These are phyloP conservation scores for Phytophthora melonis DNA, from an alignment of 352 stramenopile species.

Conservation along the genomic window DNA sequence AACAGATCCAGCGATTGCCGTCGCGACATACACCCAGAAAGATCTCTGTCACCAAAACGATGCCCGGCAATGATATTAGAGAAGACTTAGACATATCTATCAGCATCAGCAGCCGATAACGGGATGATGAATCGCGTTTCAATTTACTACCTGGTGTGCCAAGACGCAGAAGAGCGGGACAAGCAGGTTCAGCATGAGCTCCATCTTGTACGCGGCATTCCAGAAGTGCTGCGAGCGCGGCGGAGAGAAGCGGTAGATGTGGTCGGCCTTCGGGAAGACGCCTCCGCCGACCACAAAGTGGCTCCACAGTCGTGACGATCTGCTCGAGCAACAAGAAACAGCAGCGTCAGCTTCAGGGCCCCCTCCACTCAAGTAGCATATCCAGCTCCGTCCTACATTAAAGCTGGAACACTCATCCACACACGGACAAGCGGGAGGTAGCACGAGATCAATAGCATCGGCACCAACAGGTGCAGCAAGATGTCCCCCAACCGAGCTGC, in stretches of 20 bases:
- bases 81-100: conserved; percentile 14
- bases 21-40: conserved; percentile 82
- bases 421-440: conserved; percentile 79
- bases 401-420: conserved; percentile 82
- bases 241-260: conserved; percentile 82
- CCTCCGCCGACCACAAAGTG: conserved; percentile 76
- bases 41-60: conserved; percentile 52
- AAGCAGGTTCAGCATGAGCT: conserved; percentile 79
- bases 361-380: not conserved
- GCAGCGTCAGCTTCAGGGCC: conserved; percentile 5
- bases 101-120: not conserved
- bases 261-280: conserved; percentile 77
- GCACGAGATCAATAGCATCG: conserved; percentile 79
- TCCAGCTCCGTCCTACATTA: conserved; percentile 56
- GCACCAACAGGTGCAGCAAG: conserved; percentile 72
- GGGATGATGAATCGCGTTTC: conserved; percentile 11
- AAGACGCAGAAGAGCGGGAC: conserved; percentile 84
- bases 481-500: conserved; percentile 68
- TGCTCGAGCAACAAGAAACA: conserved; percentile 28
- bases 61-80: conserved; percentile 24
- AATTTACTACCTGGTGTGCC: conserved; percentile 75
- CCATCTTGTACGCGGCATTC: conserved; percentile 84
- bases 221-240: conserved; percentile 80
- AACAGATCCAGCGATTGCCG: conserved; percentile 62
- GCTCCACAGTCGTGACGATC: conserved; percentile 80